Evolutionary conservation across 2,329 filamentous ascomycete species (phyloP), one percentile per base, ranked within the genome.

Genomic region (Tolypocladium sp.): DNA sequence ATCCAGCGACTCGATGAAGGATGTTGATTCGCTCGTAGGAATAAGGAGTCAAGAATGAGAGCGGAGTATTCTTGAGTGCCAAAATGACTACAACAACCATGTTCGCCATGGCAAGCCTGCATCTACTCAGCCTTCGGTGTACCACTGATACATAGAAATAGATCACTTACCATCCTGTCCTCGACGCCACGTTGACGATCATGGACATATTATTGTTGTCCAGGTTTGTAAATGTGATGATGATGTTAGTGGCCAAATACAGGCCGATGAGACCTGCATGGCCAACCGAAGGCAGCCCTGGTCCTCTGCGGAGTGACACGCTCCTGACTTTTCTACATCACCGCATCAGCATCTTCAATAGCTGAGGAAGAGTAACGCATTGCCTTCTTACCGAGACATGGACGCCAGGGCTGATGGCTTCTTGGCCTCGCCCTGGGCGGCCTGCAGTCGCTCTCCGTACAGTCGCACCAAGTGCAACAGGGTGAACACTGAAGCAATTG

Each of bases 1-100:
- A 81, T 3, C 82, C 82, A 4, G 77, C 75, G 22, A 81, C 70
- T 59, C 79, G 79, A 63, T 86, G 83, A 3, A 86, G 73, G 55
- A 79, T 74, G 64, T 84, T 85, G 57, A 86, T 76, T 25, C 80
- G 76, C 61, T 86, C 83, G 66, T 86, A 83, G 6, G 82, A 84
- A 65, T 79, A 81, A 2, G 76, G 71, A 1, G 79, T 79, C 13
- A 86, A 63, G 60, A 78, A 77, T 0, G 78, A 78, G 22, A 86
- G 67, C 0, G 82, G 83, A 0, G 82, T 85, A 65, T 85, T 84
- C 64, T 84, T 85, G 49, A 86, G 71, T 1, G 79, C 75, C 20
- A 86, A 70, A 55, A 85, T 79, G 15, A 83, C 72, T 15, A 83
- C 74, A 20, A 86, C 69, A 15, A 74, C 69, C 37, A 83, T 67